Conservation (phyloP, 2,329 filamentous ascomycete species). For the Pseudocercospora eumusae region DNA sequence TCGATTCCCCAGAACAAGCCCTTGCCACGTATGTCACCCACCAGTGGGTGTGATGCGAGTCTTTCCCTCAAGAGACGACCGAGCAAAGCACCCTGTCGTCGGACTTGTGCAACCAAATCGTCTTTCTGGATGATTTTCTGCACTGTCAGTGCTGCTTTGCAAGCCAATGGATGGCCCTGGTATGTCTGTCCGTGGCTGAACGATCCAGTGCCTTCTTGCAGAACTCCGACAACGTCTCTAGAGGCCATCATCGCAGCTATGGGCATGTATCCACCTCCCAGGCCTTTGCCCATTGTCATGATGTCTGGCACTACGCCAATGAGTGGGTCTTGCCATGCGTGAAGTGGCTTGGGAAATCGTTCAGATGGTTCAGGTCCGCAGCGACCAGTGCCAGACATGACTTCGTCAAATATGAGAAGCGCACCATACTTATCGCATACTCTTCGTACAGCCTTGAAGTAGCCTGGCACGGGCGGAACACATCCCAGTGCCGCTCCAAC, state of each 20-base stretch:
- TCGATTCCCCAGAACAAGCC: slow-evolving; percentile 63
- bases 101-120: slow-evolving; percentile 60
- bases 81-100: slow-evolving; percentile 55
- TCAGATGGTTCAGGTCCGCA: slow-evolving; percentile 48
- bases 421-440: slow-evolving; percentile 72
- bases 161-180: slow-evolving; percentile 61
- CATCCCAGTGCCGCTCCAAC: slow-evolving; percentile 71
- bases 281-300: slow-evolving; percentile 65
- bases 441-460: slow-evolving; percentile 66
- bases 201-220: slow-evolving; percentile 48
- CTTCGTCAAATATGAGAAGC: slow-evolving; percentile 76
- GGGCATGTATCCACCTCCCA: slow-evolving; percentile 64
- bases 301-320: slow-evolving; percentile 63
- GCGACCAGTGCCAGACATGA: slow-evolving; percentile 69
- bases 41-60: slow-evolving; percentile 51
- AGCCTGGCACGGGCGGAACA: slow-evolving; percentile 65
- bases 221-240: slow-evolving; percentile 51
- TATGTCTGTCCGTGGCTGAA: slow-evolving; percentile 66
- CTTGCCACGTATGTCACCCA: slow-evolving; percentile 63
- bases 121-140: slow-evolving; percentile 61
- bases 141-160: slow-evolving; percentile 64
- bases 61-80: slow-evolving; percentile 47
- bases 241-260: slow-evolving; percentile 63
- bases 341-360: slow-evolving; percentile 44
- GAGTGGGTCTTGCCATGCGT: slow-evolving; percentile 60